These are phyloP conservation scores for Curvularia sp. DNA, from an alignment of 2,329 filamentous ascomycete genomes.

Conservation along the genomic window DNA sequence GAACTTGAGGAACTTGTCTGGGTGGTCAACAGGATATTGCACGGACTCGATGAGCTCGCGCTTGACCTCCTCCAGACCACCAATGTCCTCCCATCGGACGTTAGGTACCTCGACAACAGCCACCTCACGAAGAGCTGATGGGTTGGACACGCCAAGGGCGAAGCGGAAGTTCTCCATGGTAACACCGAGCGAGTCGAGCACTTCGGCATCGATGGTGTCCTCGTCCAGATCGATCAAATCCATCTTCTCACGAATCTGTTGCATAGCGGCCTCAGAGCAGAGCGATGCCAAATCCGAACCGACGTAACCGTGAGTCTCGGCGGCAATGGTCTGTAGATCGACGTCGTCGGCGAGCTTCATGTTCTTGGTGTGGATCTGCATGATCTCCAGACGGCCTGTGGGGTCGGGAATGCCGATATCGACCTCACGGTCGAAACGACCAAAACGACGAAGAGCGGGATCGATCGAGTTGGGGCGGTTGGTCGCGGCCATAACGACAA, in stretches of 20 bases:
- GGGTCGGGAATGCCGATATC: constrained; percentile 98
- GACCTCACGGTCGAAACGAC: constrained; percentile 98
- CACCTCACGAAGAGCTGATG: constrained; percentile 96
- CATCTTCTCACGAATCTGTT: constrained; percentile 99
- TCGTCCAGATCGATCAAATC: constrained; percentile 98
- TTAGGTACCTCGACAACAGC: constrained; percentile 99
- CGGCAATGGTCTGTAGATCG: constrained; percentile 93
- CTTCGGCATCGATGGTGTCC: constrained; percentile 98
- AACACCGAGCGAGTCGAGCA: constrained; percentile 95
- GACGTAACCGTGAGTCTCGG: constrained; percentile 98
- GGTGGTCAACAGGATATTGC: constrained; percentile 98
- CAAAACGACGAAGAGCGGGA: constrained; percentile 94
- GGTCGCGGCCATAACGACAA: constrained; percentile 98
- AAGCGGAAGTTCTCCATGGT: constrained; percentile 99
- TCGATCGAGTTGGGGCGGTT: constrained; percentile 99
- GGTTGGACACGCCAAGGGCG: constrained; percentile 96
- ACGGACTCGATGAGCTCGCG: constrained; percentile 98
- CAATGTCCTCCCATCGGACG: constrained; percentile 99
- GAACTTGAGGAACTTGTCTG: constrained; percentile 99
- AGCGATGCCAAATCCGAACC: constrained; percentile 98
- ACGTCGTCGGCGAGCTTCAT: constrained; percentile 99
- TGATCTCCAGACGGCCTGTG: constrained; percentile 96
- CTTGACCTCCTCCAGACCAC: constrained; percentile 98
- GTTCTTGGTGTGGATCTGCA: constrained; percentile 99
- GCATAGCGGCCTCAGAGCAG: constrained; percentile 99